Base-by-base conservation (phyloP, 1,284 basidiomycete species). In the Ustilago shanxiensis region DNA sequence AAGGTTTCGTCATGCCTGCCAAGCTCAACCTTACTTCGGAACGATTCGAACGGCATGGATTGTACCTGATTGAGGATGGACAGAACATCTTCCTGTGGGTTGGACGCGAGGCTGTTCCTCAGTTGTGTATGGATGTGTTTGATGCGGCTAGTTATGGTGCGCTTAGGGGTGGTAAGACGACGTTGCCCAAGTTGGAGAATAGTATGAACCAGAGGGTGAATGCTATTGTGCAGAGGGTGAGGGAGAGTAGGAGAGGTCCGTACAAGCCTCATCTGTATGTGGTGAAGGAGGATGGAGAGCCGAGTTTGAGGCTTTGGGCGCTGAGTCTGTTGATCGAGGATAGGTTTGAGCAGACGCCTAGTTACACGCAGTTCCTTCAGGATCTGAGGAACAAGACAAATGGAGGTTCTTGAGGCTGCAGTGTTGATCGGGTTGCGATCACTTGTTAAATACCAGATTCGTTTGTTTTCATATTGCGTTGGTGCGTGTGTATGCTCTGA, bases 51-150 rank as follows among this genome's bases (percentile, higher is more conserved):
- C 89, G 95, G 61, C 95, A 99, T 83, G 97, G 97, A 60, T 89
- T 99, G 59, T 98, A 93, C 90, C 87, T 99, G 72, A 96, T 99
- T 79, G 97, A 99, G 87, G 95, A 99, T 86, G 94, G 94, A 0
- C 97, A 98, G 87, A 95, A 94, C 53, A 93, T 99, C 82, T 98
- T 99, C 91, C 89, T 99, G 51, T 99, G 95, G 93, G 90, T 99
- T 59, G 97, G 97, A 8, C 91, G 95, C 33, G 96, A 98, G 84
- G 95, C 97, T 5, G 95, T 99, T 22, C 94, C 95, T 2, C 93
- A 96, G 84, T 90, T 99, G 56, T 89, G 98, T 67, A 89, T 92
- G 88, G 97, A 99, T 83, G 96, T 98, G 10, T 99, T 99, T 87
- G 92, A 94, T 84, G 89, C 97, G 47, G 92, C 93, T 0, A 92